phyloP scores from a whole-genome alignment of 805 yeast species.

The Monosporozyma solicola region DNA sequence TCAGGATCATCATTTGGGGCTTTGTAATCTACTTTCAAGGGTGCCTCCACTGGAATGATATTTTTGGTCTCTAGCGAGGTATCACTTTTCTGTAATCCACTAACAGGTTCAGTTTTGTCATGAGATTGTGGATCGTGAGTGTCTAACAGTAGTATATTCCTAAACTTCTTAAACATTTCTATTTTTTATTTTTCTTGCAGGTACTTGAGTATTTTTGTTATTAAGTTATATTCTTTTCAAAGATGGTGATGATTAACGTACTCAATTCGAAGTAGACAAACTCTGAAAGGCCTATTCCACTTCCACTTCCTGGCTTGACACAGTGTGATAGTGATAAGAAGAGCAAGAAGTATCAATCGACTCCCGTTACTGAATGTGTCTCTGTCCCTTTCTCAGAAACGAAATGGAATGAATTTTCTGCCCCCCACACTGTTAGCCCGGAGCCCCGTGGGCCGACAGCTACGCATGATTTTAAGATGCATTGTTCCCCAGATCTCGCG shows the following conservation, averaged over 20 bases:
- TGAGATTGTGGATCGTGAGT: neutral
- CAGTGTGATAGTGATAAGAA: no score
- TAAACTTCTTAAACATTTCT: neutral
- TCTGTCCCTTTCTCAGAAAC: neutral
- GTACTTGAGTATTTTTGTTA: neutral
- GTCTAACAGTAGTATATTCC: neutral
- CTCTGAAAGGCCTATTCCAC: no score
- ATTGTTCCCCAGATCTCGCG: neutral
- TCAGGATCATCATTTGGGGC: conserved; percentile 5
- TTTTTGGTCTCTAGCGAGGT: neutral
- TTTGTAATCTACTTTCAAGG: conserved; percentile 1
- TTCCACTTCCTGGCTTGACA: no score
- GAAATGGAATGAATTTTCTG: no score
- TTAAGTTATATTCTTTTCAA: no score
- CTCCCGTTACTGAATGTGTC: neutral
- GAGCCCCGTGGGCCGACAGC: neutral
- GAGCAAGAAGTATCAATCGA: no score
- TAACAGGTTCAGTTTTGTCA: neutral
- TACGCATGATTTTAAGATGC: neutral
- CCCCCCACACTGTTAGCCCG: neutral
- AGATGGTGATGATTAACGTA: no score
- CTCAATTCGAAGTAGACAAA: no score
- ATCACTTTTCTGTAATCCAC: neutral
- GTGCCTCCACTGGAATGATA: neutral
- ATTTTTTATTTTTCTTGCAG: neutral